Percentiles rank a stretch among this genome's conserved stretches.
phyloP scores from a whole-genome alignment of 208 protist species.

The Porcisia hertigi region DNA sequence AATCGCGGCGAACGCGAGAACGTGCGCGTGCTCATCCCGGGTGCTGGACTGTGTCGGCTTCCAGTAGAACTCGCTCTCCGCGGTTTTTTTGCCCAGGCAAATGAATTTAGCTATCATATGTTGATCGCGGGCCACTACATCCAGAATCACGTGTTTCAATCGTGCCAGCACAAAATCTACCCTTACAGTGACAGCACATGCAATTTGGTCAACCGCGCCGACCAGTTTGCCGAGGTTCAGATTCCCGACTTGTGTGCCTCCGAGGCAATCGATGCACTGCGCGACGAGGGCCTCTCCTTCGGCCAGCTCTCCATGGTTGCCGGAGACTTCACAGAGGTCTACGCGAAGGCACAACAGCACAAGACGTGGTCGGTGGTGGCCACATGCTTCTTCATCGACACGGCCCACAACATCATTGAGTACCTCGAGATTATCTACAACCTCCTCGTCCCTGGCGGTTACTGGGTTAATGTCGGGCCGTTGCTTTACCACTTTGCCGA shows the following conservation, averaged over 20 bases:
- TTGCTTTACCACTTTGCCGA: constrained; percentile 96
- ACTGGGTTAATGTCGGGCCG: constrained; percentile 96
- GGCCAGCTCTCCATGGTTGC: constrained; percentile 96
- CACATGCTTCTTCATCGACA: constrained; percentile 98
- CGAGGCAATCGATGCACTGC: constrained; percentile 76
- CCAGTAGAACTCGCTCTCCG: constrained; percentile 92
- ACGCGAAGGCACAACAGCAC: constrained; percentile 82
- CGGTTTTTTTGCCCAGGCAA: constrained; percentile 94
- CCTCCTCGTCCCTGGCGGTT: constrained; percentile 90
- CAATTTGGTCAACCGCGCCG: constrained; percentile 86
- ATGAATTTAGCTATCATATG: constrained; percentile 98
- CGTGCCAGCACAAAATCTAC: constrained; percentile 86
- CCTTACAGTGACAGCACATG: constrained; percentile 93
- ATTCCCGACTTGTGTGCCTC: constrained; percentile 93
- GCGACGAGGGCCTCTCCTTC: constrained; percentile 50
- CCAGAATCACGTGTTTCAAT: constrained; percentile 91
- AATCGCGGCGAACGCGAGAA: constrained; percentile 40
- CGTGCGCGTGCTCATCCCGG: constrained; percentile 87
- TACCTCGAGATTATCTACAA: constrained; percentile 95
- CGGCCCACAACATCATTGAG: constrained; percentile 96
- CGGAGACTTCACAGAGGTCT: constrained; percentile 97
- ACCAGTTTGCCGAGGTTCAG: constrained; percentile 88
- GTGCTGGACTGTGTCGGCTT: constrained; percentile 93
- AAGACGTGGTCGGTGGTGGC: constrained; percentile 91
- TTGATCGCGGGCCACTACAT: constrained; percentile 96